A percentile compares a stretch with the other conserved stretches of the same genome.
These are phyloP conservation scores for Melanopsichium pennsylvanicum DNA, from an alignment of 1,284 basidiomycete genomes.

Conservation along the genomic window DNA sequence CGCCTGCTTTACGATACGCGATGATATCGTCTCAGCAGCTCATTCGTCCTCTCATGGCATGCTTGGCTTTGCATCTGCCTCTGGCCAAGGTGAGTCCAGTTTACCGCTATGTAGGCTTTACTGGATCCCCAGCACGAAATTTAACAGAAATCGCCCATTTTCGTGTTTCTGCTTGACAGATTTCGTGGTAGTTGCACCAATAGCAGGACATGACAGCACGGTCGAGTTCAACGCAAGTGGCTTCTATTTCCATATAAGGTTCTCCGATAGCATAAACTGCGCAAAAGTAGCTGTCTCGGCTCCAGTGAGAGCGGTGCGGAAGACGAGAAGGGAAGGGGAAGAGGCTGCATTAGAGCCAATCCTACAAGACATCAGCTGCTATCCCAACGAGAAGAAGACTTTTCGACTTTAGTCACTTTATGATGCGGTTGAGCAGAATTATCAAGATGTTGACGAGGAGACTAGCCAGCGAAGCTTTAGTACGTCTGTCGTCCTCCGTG, in stretches of 20 bases:
- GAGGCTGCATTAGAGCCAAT: constrained; percentile 20
- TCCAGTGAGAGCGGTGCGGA: neutral
- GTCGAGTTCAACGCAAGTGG: constrained; percentile 23
- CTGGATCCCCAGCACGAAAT: neutral
- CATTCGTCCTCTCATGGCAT: constrained; percentile 7
- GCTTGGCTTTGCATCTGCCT: constrained; percentile 18
- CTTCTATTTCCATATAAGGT: constrained; percentile 9
- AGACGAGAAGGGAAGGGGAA: constrained; percentile 2
- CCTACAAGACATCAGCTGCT: constrained; percentile 5
- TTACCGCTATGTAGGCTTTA: neutral
- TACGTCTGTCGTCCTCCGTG: too few species aligned
- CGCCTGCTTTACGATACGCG: constrained; percentile 25
- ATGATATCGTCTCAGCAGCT: constrained; percentile 11
- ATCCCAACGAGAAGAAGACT: neutral
- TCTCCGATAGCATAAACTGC: constrained; percentile 7
- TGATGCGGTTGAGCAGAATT: too few species aligned
- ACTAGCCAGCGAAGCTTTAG: too few species aligned
- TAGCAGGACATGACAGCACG: constrained; percentile 2
- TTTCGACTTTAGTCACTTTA: neutral
- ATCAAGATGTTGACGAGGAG: too few species aligned
- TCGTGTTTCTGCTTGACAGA: neutral
- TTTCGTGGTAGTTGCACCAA: constrained; percentile 22
- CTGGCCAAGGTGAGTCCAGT: constrained; percentile 18
- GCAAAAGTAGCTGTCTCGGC: constrained; percentile 11
- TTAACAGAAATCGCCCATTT: too few species aligned